Evolutionary conservation across 1,284 basidiomycete genomes (phyloP).

Genomic region (Xerocomus amazonicus): DNA sequence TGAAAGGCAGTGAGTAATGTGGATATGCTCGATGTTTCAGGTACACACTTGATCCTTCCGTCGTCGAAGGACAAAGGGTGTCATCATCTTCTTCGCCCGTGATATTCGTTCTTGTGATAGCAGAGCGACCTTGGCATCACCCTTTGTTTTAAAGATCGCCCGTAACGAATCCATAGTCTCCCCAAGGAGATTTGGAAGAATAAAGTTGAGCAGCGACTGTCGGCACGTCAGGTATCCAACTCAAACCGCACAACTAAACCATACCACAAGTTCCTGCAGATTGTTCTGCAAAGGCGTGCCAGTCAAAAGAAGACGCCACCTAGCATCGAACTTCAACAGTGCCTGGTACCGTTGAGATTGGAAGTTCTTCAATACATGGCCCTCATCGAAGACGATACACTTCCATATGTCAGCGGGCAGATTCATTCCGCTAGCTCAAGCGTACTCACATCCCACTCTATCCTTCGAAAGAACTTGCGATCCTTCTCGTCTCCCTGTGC

Average conservation of each 20-base stretch:
- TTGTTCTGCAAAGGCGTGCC: slow-evolving; percentile 95
- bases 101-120: slow-evolving; percentile 90
- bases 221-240: slow-evolving; percentile 6
- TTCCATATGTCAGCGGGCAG: slow-evolving; percentile 31
- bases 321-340: slow-evolving; percentile 79
- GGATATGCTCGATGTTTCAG: neutral
- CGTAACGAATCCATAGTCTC: slow-evolving; percentile 75
- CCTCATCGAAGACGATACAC: slow-evolving; percentile 94
- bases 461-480: slow-evolving; percentile 86
- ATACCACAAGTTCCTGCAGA: slow-evolving; percentile 90
- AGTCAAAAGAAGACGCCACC: slow-evolving; percentile 91
- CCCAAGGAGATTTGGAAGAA: slow-evolving; percentile 87
- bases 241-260: slow-evolving; percentile 31
- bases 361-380: slow-evolving; percentile 95
- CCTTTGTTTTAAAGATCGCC: slow-evolving; percentile 96
- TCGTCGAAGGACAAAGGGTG: slow-evolving; percentile 93
- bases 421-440: neutral
- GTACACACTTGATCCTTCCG: slow-evolving; percentile 81
- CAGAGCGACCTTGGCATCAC: slow-evolving; percentile 80
- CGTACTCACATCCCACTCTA: slow-evolving; percentile 83
- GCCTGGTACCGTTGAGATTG: slow-evolving; percentile 93
- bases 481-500: slow-evolving; percentile 87
- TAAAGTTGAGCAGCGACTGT: slow-evolving; percentile 97
- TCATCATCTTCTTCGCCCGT: slow-evolving; percentile 98
- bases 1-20: slow-evolving; percentile 33